Base-by-base conservation (phyloP, 257 asterid species). In the Fraxinus anomala region DNA sequence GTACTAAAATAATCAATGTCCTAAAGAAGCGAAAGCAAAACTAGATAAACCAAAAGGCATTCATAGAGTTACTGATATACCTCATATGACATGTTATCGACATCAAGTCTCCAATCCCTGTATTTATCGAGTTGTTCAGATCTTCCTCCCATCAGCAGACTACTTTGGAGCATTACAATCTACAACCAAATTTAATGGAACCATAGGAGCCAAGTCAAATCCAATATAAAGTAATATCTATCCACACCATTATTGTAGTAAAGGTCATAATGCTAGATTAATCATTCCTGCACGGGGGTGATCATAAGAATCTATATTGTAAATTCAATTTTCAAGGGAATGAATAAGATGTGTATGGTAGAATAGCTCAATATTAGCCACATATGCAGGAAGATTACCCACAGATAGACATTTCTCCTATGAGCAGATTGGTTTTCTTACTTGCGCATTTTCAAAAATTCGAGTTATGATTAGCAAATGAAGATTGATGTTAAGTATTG, bases 31-130 rank as follows among this genome's bases (percentile, higher is more conserved):
- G 21, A 13, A 59, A 70, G 30, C 19, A 68, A 76, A 76, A 72
- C 72, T 19, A 67, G 65, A 65, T 23, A 51, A 75, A 80, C 23
- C 68, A 63, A 65, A 65, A 28, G 44, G 24, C 24, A 54, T 37
- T 68, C 61, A 51, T 21, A 31, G 72, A 54, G 54, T 59, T 40
- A 66, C 17, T 68, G 70, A 78, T 83, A 36, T 66, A 88, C 97
- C 98, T 92, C 97, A 40, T 94, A 92, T 47, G 98, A 87, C 98
- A 94, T 94, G 83, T 81, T 83, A 79, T 94, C 97, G 21, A 89
- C 82, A 73, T 94, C 96, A 54, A 91, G 97, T 85, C 98, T 88
- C 87, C 85, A 87, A 59, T 87, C 94, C 75, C 88, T 76, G 89
- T 88, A 88, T 75, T 86, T 83, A 68, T 92, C 98, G 0, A 72